phyloP scores from a whole-genome alignment of 1,284 basidiomycete genomes.

The Cryptococcus depauperatus region DNA sequence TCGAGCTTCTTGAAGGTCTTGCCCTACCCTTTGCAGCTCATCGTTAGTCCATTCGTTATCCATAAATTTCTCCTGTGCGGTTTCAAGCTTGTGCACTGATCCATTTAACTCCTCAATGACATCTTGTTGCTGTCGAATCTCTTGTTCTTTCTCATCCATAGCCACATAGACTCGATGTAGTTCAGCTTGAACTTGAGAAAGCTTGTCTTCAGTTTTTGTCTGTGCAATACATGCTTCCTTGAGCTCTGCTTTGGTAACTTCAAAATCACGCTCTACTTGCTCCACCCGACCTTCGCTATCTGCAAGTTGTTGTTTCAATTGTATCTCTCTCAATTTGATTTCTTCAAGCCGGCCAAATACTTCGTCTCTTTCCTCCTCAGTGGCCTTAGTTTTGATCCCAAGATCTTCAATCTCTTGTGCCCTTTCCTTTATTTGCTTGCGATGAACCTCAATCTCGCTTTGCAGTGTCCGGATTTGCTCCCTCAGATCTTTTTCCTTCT shows the following conservation, averaged over 20 bases:
- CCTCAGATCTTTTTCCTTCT: conserved; percentile 10
- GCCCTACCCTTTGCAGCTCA: conserved; percentile 12
- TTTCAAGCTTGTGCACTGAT: conserved; percentile 9
- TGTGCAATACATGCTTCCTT: conserved; percentile 9
- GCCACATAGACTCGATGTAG: conserved; percentile 5
- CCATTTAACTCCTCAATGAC: conserved; percentile 14
- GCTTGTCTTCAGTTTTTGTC: conserved; percentile 9
- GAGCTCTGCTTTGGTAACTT: conserved; percentile 9
- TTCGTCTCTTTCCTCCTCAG: conserved; percentile 11
- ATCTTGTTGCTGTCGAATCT: conserved; percentile 15
- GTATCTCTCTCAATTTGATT: conserved; percentile 6
- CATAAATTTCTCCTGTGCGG: conserved; percentile 6
- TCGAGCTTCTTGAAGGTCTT: conserved; percentile 17
- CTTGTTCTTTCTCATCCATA: not conserved
- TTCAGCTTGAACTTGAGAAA: conserved; percentile 6
- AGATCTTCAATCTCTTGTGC: conserved; percentile 10
- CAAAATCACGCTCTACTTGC: conserved; percentile 1
- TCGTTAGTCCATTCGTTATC: conserved; percentile 6
- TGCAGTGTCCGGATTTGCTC: conserved; percentile 15
- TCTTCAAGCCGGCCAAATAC: conserved; percentile 5
- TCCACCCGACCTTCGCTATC: conserved; percentile 4
- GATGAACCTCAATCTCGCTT: conserved; percentile 8
- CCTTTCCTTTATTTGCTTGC: conserved; percentile 3
- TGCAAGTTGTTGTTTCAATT: conserved; percentile 4
- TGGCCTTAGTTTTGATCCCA: not conserved